Percentiles rank a stretch among this genome's conserved stretches.
These are phyloP conservation scores for Lasiodiplodia theobromae DNA, from an alignment of 2,329 filamentous ascomycete species.

Conservation along the genomic window DNA sequence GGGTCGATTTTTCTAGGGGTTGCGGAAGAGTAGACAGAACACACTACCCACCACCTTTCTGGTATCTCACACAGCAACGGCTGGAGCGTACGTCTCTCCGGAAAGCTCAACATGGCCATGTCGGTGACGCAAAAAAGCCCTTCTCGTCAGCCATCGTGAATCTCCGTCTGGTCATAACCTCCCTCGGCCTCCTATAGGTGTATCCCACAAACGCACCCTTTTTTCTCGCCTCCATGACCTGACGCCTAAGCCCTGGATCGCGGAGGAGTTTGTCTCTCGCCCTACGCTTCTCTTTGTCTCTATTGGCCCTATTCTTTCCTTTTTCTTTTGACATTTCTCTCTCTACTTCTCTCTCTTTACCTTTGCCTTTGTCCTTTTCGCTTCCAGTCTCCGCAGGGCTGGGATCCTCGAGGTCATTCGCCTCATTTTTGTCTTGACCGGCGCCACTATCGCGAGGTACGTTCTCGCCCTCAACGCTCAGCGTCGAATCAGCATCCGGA, in stretches of 20 bases:
- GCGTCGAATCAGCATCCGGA: background rate
- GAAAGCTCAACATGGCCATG: background rate
- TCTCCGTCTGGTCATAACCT: background rate
- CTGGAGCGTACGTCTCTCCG: no score
- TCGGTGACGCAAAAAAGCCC: background rate
- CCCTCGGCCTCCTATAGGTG: slow-evolving; percentile 70
- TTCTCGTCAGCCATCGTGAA: background rate
- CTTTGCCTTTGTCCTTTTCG: background rate
- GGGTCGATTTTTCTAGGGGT: background rate
- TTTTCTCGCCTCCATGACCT: slow-evolving; percentile 82
- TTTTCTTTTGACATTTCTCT: background rate
- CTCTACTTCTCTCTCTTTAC: background rate
- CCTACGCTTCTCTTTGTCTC: slow-evolving; percentile 74
- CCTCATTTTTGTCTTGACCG: background rate
- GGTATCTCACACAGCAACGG: background rate
- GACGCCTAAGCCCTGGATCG: slow-evolving; percentile 70
- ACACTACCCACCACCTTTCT: background rate
- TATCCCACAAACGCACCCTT: slow-evolving; percentile 88
- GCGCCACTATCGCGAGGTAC: background rate
- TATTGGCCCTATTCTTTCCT: slow-evolving; percentile 43
- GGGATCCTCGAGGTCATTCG: background rate
- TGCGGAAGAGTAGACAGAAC: background rate
- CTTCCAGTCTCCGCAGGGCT: background rate
- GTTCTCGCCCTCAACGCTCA: background rate
- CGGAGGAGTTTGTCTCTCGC: slow-evolving; percentile 85